Conservation (phyloP, 75 land plant species). For the Chamaecyparis obtusa region DNA sequence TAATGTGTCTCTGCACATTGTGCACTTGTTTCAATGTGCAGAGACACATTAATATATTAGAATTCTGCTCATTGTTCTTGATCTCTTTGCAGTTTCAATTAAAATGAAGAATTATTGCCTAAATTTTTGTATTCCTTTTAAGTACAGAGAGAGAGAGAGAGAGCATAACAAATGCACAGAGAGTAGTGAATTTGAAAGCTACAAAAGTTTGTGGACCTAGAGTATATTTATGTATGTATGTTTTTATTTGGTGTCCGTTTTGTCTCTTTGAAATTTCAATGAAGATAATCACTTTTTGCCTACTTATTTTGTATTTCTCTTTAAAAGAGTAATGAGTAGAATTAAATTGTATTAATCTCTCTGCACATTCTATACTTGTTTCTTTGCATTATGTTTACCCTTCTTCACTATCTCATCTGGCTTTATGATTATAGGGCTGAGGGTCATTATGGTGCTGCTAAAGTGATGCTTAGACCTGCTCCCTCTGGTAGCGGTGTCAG, state of each 20-base stretch:
- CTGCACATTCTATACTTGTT: not conserved
- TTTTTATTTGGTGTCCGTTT: not conserved
- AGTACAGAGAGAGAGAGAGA: too few species aligned
- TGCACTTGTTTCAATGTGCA: too few species aligned
- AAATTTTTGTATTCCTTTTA: too few species aligned
- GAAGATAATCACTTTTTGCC: not conserved
- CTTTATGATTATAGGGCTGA: slow-evolving; percentile 52
- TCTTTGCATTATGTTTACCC: not conserved
- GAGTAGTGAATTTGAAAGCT: too few species aligned
- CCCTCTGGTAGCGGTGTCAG: slow-evolving; percentile 96
- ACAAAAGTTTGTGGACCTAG: too few species aligned
- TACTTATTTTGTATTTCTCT: not conserved
- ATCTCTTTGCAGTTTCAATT: too few species aligned
- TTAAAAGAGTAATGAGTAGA: not conserved
- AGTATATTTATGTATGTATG: not conserved
- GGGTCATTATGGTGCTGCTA: slow-evolving; percentile 91
- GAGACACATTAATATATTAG: too few species aligned
- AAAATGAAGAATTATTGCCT: too few species aligned
- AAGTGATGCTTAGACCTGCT: slow-evolving; percentile 98
- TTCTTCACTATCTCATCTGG: not conserved
- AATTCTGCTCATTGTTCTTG: too few species aligned
- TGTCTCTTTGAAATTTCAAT: not conserved
- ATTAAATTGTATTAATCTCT: not conserved
- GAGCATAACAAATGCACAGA: too few species aligned
- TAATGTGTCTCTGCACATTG: too few species aligned